Percentiles rank a stretch among this genome's conserved stretches.
These are phyloP conservation scores for Cardamine chenopodiifolia DNA, from an alignment of 345 rosid genomes.

Conservation along the genomic window DNA sequence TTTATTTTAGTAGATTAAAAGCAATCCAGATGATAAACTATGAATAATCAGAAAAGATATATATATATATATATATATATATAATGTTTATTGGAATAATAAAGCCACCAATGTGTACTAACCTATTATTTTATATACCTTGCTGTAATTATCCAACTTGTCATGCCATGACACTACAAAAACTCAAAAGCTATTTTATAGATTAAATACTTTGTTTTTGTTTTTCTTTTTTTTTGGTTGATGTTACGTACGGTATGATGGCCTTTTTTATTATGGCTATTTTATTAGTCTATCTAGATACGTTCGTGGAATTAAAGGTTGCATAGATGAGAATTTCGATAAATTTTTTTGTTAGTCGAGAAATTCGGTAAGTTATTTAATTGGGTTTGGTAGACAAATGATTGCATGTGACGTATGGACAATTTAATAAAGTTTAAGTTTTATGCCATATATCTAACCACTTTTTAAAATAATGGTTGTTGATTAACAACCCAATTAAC, in stretches of 20 bases:
- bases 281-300: background rate
- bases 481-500: slow-evolving; percentile 37
- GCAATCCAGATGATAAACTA: too few species aligned
- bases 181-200: slow-evolving; percentile 13
- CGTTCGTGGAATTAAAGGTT: slow-evolving; percentile 17
- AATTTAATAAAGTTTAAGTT: background rate
- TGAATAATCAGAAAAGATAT: too few species aligned
- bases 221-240: background rate
- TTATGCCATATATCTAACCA: slow-evolving; percentile 11
- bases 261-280: slow-evolving; percentile 27
- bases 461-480: background rate
- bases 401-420: slow-evolving; percentile 27
- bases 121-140: background rate
- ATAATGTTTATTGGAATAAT: background rate
- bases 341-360: background rate
- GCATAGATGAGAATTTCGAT: slow-evolving; percentile 22
- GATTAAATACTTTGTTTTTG: too few species aligned
- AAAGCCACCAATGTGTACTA: background rate
- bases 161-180: slow-evolving; percentile 24
- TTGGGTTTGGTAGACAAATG: slow-evolving; percentile 32
- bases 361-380: slow-evolving; percentile 3
- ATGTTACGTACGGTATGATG: background rate
- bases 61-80: too few species aligned
- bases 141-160: slow-evolving; percentile 18
- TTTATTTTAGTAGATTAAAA: too few species aligned